Evolutionary conservation across 2,329 filamentous ascomycete species (phyloP).

Genomic region (Ceratocystis albifundus): DNA sequence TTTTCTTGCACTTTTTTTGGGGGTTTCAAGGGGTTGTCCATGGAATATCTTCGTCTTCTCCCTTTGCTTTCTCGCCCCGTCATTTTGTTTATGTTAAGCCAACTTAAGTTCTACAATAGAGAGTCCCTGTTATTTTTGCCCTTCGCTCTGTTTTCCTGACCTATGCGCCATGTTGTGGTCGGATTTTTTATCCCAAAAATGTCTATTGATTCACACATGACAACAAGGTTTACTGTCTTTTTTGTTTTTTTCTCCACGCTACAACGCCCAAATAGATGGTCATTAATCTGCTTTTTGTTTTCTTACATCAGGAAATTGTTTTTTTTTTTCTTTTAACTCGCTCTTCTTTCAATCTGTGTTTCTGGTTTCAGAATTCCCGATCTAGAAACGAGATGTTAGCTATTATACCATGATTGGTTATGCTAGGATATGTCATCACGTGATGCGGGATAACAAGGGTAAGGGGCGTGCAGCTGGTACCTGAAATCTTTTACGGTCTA

Average conservation of each 20-base stretch:
- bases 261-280: no score
- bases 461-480: conserved; percentile 10
- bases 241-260: no score
- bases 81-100: not conserved
- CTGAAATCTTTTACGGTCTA: not conserved
- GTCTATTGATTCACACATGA: no score
- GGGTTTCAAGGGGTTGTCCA: not conserved
- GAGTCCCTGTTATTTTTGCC: not conserved
- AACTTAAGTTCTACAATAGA: not conserved
- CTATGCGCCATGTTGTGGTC: not conserved
- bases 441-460: not conserved
- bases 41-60: not conserved
- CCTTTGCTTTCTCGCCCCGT: not conserved
- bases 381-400: not conserved
- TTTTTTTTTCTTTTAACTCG: not conserved
- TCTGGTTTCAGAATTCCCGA: not conserved
- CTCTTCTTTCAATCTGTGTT: not conserved
- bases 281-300: not conserved
- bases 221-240: no score
- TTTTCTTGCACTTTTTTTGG: not conserved
- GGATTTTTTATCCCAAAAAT: no score
- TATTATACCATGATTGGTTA: not conserved
- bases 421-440: not conserved
- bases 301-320: not conserved
- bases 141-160: no score